Conservation (phyloP, 2,329 filamentous ascomycete genomes). For the Xylaria sp. region DNA sequence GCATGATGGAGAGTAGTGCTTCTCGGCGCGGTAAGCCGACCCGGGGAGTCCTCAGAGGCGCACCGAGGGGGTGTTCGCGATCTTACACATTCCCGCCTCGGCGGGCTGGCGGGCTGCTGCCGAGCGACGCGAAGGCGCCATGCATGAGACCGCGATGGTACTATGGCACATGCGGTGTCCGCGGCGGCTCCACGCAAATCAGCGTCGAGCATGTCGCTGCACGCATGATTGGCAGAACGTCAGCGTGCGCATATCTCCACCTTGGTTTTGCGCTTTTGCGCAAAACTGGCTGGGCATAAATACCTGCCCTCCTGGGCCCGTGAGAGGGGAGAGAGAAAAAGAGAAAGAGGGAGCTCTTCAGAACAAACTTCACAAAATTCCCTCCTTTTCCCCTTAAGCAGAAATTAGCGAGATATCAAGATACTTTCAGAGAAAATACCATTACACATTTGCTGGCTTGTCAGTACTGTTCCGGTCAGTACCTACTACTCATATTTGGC, state of each 20-base stretch:
- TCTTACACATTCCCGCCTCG: not conserved
- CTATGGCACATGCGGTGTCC: conserved; percentile 9
- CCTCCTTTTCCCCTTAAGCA: conserved; percentile 2
- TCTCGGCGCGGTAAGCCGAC: conserved; percentile 1
- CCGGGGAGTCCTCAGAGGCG: not conserved
- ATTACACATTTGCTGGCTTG: conserved; percentile 3
- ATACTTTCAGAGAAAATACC: no score
- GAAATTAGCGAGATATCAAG: conserved; percentile 2
- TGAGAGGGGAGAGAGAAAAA: not conserved
- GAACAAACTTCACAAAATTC: conserved; percentile 4
- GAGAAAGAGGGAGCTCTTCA: not conserved
- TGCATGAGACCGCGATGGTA: conserved; percentile 14
- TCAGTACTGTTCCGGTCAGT: not conserved
- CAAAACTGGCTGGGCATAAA: conserved; percentile 30
- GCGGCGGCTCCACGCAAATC: conserved; percentile 23
- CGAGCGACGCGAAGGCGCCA: conserved; percentile 16
- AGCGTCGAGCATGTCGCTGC: conserved; percentile 31
- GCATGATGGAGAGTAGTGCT: not conserved
- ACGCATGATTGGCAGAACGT: conserved; percentile 31
- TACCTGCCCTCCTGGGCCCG: conserved; percentile 8
- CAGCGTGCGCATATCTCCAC: conserved; percentile 28
- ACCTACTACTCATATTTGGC: not conserved
- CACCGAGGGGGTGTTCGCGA: conserved; percentile 9
- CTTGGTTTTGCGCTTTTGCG: conserved; percentile 33
- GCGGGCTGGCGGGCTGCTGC: not conserved